Evolutionary conservation across 768 basidiomycete genomes (phyloP), one percentile per base, ranked within the genome.

Genomic region (Boletus speciosus): DNA sequence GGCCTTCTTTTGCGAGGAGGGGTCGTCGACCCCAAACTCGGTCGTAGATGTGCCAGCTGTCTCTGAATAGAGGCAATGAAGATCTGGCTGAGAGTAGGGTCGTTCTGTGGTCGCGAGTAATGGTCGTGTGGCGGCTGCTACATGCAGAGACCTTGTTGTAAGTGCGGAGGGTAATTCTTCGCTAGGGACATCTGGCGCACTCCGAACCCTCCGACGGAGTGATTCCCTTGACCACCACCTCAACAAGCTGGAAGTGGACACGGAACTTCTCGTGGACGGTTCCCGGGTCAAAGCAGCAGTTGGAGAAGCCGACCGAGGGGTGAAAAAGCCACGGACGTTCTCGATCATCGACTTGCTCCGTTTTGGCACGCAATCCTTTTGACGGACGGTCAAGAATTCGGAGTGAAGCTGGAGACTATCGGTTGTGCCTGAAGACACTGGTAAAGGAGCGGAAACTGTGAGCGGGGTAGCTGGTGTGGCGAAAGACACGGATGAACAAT

Each of bases 321-420:
- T 69, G 60, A 88, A 86, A 49, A 88, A 73, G 19, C 75, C 81
- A 60, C 76, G 80, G 52, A 88, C 81, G 59, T 82, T 85, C 58
- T 78, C 81, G 44, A 83, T 79, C 68, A 88, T 76, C 14, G 82
- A 84, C 27, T 78, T 73, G 47, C 76, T 70, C 39, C 78, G 73
- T 57, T 76, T 77, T 11, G 77, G 78, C 25, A 57, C 60, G 46
- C 51, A 69, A 43, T 59, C 59, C n/a, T 59, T 61, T 40, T 47
- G 64, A 45, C 46, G 59, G 27, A 54, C 57, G 39, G 52, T 54
- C 68, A 57, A 63, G 46, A 61, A 66, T 54, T 69, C 74, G 49
- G 62, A 64, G 52, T 42, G 73, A 36, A 49, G 63, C 35, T 56
- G 59, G 47, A 51, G 60, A 57, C 47, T 31, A 12, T 60, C 54